Conservation (phyloP, 2,329 filamentous ascomycete genomes). For the Clarireedia hainanense region DNA sequence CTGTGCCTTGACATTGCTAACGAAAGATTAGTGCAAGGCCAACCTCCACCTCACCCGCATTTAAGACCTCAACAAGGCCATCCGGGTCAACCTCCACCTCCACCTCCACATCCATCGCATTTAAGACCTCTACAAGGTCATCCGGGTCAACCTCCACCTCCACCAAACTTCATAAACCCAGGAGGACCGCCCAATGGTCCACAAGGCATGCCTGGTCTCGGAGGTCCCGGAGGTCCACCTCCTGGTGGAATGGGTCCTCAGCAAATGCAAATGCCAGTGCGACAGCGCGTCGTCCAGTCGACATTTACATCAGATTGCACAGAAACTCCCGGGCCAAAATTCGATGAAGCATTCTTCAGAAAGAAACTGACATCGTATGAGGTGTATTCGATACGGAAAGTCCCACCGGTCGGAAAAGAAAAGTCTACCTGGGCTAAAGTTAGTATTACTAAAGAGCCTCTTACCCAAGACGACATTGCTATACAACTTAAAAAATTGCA, state of each 20-base stretch:
- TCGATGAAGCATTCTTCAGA: conserved; percentile 1
- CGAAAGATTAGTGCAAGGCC: background rate
- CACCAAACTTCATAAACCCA: no score
- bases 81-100: no score
- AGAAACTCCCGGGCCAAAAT: background rate
- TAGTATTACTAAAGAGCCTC: conserved; percentile 19
- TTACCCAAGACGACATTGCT: conserved; percentile 23
- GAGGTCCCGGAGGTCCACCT: background rate
- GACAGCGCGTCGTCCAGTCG: conserved; percentile 2
- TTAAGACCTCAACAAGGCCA: background rate
- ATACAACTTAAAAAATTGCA: conserved; percentile 23
- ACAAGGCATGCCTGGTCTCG: background rate
- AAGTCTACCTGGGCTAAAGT: conserved; percentile 25
- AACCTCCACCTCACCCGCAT: no score
- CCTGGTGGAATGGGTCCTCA: background rate
- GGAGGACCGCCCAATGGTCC: background rate
- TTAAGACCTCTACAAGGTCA: background rate
- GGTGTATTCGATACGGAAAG: conserved; percentile 22
- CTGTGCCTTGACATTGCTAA: background rate
- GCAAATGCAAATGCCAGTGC: conserved; percentile 6
- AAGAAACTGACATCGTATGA: conserved; percentile 13
- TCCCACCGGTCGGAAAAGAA: conserved; percentile 14
- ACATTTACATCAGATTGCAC: background rate
- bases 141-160: background rate
- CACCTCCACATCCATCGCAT: background rate